Evolutionary conservation across 78 protist species (phyloP), one percentile per base, ranked within the genome.

Genomic region (Anaeramoeba ignava): DNA sequence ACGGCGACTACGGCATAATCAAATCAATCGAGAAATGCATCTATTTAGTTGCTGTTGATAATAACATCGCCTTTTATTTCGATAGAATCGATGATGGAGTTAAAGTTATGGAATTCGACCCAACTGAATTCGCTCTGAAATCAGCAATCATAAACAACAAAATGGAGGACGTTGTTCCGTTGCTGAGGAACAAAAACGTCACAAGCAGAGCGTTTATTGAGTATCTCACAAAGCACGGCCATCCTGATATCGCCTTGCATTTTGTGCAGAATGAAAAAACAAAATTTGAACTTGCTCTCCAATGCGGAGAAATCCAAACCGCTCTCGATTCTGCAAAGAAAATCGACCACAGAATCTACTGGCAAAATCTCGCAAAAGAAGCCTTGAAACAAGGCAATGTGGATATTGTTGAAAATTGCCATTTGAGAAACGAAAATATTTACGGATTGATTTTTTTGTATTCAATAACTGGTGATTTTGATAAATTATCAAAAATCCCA

Each of bases 281-380:
- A 3, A 89, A 94, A 33, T 96, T 97, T 93, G 68, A 89, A 33
- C 91, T 97, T 0, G 99, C 99, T 0, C 79, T 97, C 41, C 97
- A 97, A 82, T 94, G 98, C 82, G 99, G 98, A 38, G 92, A 96
- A 88, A 87, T 97, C 38, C 96, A 95, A 41, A 89, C 89, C 3
- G 96, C 96, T 17, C 80, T 93, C n/a, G 91, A 89, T 79, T 78
- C 90, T n/a, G 93, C 95, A 80, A 87, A 88, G 85, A 83, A 54
- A 41, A 88, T 95, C 23, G 90, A 94, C 39, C 89, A 92, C 42
- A 85, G 86, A 79, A 93, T 86, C 8, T 89, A 93, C 84, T 97
- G 98, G 98, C 78, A 81, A 73, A 39, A 81, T 54, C 91, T 97
- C 0, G 97, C 92, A 12, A 90, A 68, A 2, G 96, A 83, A 78